phyloP scores from a whole-genome alignment of 192 early-diverging fungal genomes.

The Backusella circina region DNA sequence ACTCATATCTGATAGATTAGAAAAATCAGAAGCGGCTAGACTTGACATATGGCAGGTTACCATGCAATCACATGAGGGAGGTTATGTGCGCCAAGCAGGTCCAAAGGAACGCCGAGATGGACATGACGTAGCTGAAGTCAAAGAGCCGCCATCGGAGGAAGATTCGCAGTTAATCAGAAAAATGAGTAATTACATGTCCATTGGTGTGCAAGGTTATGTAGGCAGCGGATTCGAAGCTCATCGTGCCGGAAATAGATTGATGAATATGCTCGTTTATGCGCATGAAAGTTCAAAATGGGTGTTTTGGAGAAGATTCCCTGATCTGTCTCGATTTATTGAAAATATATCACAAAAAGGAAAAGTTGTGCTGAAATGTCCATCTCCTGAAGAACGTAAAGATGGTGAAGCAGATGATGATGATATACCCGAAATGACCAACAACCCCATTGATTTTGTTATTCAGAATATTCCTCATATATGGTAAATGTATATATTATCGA shows the following conservation, averaged over 20 bases:
- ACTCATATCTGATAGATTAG: conserved; percentile 53
- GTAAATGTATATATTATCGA: conserved; percentile 12
- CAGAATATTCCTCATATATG: conserved; percentile 71
- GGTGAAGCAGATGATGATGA: conserved; percentile 22
- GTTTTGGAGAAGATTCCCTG: conserved; percentile 55
- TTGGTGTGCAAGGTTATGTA: conserved; percentile 71
- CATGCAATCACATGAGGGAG: conserved; percentile 54
- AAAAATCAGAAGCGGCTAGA: conserved; percentile 54
- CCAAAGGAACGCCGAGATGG: conserved; percentile 46
- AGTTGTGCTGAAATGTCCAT: conserved; percentile 38
- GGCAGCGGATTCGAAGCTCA: conserved; percentile 69
- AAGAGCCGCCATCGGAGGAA: neutral
- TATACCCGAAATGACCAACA: conserved; percentile 48
- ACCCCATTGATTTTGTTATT: conserved; percentile 69
- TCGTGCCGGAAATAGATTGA: conserved; percentile 57
- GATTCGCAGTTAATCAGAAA: conserved; percentile 33
- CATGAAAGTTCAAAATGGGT: conserved; percentile 61
- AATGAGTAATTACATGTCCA: conserved; percentile 71
- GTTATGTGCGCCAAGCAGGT: conserved; percentile 60
- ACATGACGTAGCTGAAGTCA: conserved; percentile 30
- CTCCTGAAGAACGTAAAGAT: conserved; percentile 32
- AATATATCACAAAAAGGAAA: conserved; percentile 51
- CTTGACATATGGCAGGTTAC: conserved; percentile 70
- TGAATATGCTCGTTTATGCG: conserved; percentile 67
- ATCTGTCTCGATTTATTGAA: conserved; percentile 57